Conservation (phyloP, 2,329 filamentous ascomycete genomes). For the Sphaerulina vaccinii region DNA sequence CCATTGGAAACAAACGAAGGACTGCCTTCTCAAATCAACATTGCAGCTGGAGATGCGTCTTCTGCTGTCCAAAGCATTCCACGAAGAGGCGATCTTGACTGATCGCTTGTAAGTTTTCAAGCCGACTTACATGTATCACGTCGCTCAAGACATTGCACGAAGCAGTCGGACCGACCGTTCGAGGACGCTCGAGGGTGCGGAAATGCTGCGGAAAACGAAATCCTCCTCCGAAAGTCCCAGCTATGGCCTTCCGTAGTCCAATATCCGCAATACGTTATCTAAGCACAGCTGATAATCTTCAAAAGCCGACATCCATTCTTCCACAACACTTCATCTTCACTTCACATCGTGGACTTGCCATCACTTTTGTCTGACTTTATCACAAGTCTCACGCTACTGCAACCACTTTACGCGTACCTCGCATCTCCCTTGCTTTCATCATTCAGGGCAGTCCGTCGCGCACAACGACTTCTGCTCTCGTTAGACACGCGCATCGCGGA, state of each 20-base stretch:
- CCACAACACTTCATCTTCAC: conserved; percentile 7
- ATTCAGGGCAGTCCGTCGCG: neutral
- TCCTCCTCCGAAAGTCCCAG: neutral
- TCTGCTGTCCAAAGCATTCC: too few species aligned
- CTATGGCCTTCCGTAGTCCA: neutral
- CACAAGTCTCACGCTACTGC: conserved; percentile 11
- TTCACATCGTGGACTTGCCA: conserved; percentile 8
- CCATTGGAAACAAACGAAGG: too few species aligned
- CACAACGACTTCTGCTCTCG: conserved; percentile 14
- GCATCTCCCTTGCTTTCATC: conserved; percentile 8
- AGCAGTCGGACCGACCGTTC: too few species aligned
- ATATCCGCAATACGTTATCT: neutral
- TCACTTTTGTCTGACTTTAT: conserved; percentile 12
- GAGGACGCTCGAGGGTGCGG: too few species aligned
- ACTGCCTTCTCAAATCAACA: too few species aligned
- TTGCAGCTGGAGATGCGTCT: too few species aligned
- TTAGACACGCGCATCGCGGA: conserved; percentile 5
- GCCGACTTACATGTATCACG: too few species aligned
- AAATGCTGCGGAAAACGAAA: neutral
- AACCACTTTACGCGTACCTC: conserved; percentile 14
- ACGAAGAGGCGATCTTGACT: too few species aligned
- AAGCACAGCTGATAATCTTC: neutral
- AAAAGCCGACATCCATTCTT: neutral
- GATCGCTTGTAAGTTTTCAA: too few species aligned
- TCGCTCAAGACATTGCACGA: too few species aligned